A percentile compares a stretch with the other conserved stretches of the same genome.
Conservation (phyloP, 2,329 filamentous ascomycete species). For the Zymoseptoria pseudotritici region DNA sequence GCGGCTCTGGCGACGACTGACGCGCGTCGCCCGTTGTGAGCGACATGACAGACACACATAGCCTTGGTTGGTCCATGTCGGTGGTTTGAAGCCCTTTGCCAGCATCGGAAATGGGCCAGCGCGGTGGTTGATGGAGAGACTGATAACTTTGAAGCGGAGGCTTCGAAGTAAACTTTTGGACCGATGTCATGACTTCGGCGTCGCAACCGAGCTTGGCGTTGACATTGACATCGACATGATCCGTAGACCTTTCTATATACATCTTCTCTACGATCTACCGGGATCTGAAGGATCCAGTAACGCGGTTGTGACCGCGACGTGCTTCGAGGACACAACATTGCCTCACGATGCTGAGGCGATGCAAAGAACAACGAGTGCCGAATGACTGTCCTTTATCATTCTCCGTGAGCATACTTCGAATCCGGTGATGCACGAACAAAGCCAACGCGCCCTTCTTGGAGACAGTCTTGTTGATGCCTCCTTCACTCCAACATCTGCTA, state of each 20-base stretch:
- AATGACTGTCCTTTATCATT: too few relatives aligned
- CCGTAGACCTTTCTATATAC: too few relatives aligned
- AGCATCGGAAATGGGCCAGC: constrained; percentile 9
- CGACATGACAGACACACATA: constrained; percentile 17
- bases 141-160: not conserved
- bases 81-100: constrained; percentile 8
- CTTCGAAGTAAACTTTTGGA: not conserved
- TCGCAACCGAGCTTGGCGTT: not conserved
- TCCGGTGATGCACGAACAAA: too few relatives aligned
- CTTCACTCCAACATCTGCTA: not conserved
- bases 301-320: not conserved
- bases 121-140: not conserved
- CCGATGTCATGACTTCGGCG: not conserved
- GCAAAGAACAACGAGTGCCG: too few relatives aligned
- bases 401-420: too few relatives aligned
- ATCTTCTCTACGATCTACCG: not conserved
- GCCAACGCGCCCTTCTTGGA: too few relatives aligned
- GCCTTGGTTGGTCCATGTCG: constrained; percentile 15
- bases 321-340: not conserved
- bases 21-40: constrained; percentile 5
- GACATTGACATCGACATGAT: not conserved
- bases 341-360: too few relatives aligned
- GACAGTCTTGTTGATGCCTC: too few relatives aligned
- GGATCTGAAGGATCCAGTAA: not conserved
- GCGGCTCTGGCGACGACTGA: constrained; percentile 10